A percentile compares a stretch with the other conserved stretches of the same genome.
phyloP scores from a whole-genome alignment of 1,139 yeast genomes.

The Blastobotrys persicus region DNA sequence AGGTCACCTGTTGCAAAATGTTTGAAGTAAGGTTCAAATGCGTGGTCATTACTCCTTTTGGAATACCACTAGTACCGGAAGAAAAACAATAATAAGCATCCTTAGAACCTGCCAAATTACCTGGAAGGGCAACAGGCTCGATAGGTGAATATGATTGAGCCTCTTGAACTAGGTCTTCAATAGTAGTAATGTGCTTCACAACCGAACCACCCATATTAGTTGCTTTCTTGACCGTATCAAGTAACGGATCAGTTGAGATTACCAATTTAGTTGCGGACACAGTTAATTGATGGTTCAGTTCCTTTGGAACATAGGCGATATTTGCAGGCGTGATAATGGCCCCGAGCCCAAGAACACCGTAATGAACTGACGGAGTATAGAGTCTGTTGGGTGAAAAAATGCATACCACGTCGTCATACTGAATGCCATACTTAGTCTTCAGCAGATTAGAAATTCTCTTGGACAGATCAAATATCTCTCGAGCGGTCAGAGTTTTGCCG shows the following conservation, averaged over 20 bases:
- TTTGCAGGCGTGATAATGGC: constrained; percentile 41
- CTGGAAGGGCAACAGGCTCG: constrained; percentile 18
- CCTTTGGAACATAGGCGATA: constrained; percentile 35
- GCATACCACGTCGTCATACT: constrained; percentile 35
- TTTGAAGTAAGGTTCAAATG: constrained; percentile 45
- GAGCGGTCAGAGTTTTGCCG: constrained; percentile 27
- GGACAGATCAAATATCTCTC: constrained; percentile 24
- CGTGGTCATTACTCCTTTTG: constrained; percentile 68
- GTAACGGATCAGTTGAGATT: constrained; percentile 19
- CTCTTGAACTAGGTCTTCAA: constrained; percentile 22
- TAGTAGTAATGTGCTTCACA: constrained; percentile 20
- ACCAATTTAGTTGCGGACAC: constrained; percentile 32
- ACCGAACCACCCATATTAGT: constrained; percentile 13
- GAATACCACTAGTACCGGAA: constrained; percentile 73
- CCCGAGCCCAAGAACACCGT: constrained; percentile 35
- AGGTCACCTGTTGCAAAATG: constrained; percentile 27
- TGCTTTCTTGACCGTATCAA: constrained; percentile 8
- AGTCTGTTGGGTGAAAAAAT: constrained; percentile 35
- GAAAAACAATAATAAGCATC: constrained; percentile 52
- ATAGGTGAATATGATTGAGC: constrained; percentile 15
- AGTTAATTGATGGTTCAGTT: constrained; percentile 38
- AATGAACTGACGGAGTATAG: constrained; percentile 33
- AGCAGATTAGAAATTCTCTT: constrained; percentile 29
- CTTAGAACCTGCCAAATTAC: constrained; percentile 23
- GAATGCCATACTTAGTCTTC: constrained; percentile 26